phyloP scores from a whole-genome alignment of 2,329 filamentous ascomycete species.

The Acephala macrosclerotiorum region DNA sequence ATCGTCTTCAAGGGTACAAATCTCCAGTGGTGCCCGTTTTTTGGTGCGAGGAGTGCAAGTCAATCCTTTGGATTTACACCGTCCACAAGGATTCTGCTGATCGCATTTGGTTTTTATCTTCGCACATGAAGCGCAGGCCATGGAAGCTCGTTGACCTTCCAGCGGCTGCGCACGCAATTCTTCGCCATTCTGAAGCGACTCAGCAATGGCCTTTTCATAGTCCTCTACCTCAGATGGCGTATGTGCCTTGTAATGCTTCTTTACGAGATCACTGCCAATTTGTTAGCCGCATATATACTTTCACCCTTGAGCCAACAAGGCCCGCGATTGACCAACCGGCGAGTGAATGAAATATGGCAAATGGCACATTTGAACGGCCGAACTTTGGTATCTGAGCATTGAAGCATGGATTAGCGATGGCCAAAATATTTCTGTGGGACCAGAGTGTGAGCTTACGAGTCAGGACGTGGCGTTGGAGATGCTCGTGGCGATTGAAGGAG shows the following conservation, averaged over 20 bases:
- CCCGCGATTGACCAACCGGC: not conserved
- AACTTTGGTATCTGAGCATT: not conserved
- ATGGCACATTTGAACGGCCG: not conserved
- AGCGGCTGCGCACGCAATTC: not conserved
- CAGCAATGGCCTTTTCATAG: not conserved
- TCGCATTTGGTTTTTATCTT: constrained; percentile 3
- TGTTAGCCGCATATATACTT: not conserved
- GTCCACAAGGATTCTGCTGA: not conserved
- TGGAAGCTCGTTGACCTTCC: not conserved
- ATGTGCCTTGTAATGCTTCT: not conserved
- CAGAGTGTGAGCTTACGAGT: not conserved
- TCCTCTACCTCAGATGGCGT: not conserved
- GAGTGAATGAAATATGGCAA: not conserved
- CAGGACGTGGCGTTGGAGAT: not conserved
- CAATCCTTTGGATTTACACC: not conserved
- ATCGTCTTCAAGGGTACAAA: not conserved
- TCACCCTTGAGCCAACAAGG: too few relatives aligned
- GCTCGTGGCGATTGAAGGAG: not conserved
- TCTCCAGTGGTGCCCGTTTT: not conserved
- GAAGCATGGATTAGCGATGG: not conserved
- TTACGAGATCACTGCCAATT: not conserved
- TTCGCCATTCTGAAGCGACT: not conserved
- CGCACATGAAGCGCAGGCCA: not conserved
- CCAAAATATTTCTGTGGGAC: not conserved
- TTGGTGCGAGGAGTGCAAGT: not conserved